A percentile compares a stretch with the other conserved stretches of the same genome.
Evolutionary conservation across 169 alveolate species (phyloP).

Genomic region (Plasmodium yoelii): DNA sequence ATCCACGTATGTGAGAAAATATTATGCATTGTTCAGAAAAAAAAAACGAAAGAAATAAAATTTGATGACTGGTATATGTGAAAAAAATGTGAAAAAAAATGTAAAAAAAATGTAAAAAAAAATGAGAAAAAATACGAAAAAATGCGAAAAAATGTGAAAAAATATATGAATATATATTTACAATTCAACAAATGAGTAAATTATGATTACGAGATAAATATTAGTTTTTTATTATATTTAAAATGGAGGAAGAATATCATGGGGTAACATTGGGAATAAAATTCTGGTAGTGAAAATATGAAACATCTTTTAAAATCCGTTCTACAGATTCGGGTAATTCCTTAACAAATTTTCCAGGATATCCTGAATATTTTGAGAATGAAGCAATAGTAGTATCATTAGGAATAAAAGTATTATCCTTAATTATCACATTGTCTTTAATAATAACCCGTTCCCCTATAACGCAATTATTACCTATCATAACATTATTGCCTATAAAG

Average conservation of each 20-base stretch:
- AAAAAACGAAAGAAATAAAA: background rate
- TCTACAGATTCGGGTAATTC: slow-evolving; percentile 83
- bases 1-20: background rate
- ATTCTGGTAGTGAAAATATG: slow-evolving; percentile 47
- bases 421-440: slow-evolving; percentile 85
- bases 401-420: slow-evolving; percentile 85
- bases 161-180: background rate
- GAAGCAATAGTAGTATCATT: slow-evolving; percentile 89
- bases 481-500: slow-evolving; percentile 87
- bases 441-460: slow-evolving; percentile 88
- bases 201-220: background rate
- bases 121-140: too few relatives aligned
- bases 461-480: slow-evolving; percentile 89
- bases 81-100: background rate
- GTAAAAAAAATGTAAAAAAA: background rate
- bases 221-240: background rate
- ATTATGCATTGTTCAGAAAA: slow-evolving; percentile 3
- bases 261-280: slow-evolving; percentile 7
- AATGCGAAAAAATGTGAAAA: background rate
- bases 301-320: slow-evolving; percentile 22
- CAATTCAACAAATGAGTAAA: background rate
- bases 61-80: background rate
- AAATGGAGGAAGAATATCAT: background rate
- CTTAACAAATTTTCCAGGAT: slow-evolving; percentile 87
- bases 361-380: slow-evolving; percentile 89